Evolutionary conservation across 257 asterid species (phyloP).

Genomic region (Jacaranda mimosifolia): DNA sequence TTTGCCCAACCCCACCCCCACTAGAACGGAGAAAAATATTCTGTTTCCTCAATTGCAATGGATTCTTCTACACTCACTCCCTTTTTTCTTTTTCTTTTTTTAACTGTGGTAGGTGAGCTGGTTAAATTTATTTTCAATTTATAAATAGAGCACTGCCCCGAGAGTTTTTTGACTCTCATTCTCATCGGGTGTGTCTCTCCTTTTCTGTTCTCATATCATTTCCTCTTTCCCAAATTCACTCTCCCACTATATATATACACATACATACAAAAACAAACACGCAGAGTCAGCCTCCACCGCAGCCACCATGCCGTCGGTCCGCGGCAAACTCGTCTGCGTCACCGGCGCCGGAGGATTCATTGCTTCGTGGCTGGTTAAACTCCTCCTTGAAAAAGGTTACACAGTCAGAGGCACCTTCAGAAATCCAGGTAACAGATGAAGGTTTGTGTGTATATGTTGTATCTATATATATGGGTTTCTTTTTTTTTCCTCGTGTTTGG

Average conservation of each 20-base stretch:
- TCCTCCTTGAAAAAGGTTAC: constrained; percentile 85
- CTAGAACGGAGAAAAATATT: neutral
- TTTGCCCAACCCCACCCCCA: neutral
- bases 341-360: constrained; percentile 99
- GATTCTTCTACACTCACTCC: constrained; percentile 9
- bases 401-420: constrained; percentile 91
- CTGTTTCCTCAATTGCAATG: neutral
- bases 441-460: neutral
- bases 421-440: constrained; percentile 73
- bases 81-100: neutral
- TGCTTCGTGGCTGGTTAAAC: constrained; percentile 97
- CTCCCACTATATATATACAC: neutral
- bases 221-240: neutral
- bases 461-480: neutral
- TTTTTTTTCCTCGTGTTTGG: neutral
- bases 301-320: constrained; percentile 64
- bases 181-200: neutral
- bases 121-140: neutral
- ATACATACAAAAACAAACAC: neutral
- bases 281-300: neutral
- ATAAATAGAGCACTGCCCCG: constrained; percentile 30
- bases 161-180: neutral
- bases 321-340: constrained; percentile 83
- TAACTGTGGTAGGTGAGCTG: constrained; percentile 41
- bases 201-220: neutral